These are phyloP conservation scores for Phycomyces nitens DNA, from an alignment of 192 early-diverging fungal genomes.

Conservation along the genomic window DNA sequence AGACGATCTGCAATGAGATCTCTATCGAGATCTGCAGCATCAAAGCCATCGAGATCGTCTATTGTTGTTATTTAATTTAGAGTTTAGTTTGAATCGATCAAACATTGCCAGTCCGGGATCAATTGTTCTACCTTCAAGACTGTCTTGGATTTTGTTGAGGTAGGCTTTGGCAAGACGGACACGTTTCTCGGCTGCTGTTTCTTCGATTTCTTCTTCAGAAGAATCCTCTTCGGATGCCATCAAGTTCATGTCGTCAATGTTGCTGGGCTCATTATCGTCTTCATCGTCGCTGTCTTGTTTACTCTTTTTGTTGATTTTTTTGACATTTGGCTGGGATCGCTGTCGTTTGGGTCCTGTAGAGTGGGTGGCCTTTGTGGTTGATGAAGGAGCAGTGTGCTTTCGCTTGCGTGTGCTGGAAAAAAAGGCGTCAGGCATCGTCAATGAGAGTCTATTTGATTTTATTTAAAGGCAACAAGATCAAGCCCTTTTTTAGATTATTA, in stretches of 20 bases:
- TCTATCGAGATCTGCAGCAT: slow-evolving; percentile 88
- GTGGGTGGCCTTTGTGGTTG: not conserved
- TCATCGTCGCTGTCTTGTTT: slow-evolving; percentile 39
- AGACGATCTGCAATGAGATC: slow-evolving; percentile 90
- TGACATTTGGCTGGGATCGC: not conserved
- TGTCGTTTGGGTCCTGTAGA: not conserved
- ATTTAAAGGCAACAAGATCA: not conserved
- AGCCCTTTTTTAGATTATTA: not conserved
- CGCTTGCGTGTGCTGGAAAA: slow-evolving; percentile 27
- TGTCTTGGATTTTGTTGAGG: slow-evolving; percentile 71
- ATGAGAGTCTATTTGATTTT: slow-evolving; percentile 1
- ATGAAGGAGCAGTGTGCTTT: slow-evolving; percentile 5
- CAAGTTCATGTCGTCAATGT: slow-evolving; percentile 58
- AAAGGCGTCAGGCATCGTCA: slow-evolving; percentile 22
- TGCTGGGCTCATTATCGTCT: slow-evolving; percentile 49
- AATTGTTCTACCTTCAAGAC: slow-evolving; percentile 41
- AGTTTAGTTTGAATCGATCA: not conserved
- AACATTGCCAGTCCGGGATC: too few species aligned
- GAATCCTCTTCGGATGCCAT: slow-evolving; percentile 52
- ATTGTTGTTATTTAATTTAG: slow-evolving; percentile 8
- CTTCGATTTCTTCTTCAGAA: slow-evolving; percentile 62
- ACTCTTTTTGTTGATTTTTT: not conserved
- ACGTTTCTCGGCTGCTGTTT: slow-evolving; percentile 92
- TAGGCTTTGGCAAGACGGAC: slow-evolving; percentile 92
- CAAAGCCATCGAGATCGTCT: slow-evolving; percentile 69